Base-by-base conservation (phyloP, 345 rosid genomes). In the Salix caprea region DNA sequence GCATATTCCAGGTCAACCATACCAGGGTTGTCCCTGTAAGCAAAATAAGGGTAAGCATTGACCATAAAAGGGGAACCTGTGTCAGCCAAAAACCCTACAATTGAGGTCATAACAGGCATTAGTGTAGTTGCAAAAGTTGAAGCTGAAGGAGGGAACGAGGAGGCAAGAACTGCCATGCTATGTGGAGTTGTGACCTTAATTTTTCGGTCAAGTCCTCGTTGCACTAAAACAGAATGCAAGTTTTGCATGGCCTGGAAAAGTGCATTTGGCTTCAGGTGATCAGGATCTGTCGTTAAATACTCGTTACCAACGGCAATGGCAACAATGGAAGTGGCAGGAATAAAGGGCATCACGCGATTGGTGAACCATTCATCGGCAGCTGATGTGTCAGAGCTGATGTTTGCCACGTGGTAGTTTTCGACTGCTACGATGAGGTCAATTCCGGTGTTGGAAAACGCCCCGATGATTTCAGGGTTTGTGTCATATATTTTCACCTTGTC, bases 11-110 rank as follows among this genome's bases (percentile, higher is more conserved):
- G 28, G 68, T 85, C 67, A n/a, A 90, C 89, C 8, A 84, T 52
- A 65, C 36, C 73, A 36, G 90, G 88, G 77, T 82, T 86, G 50
- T 81, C 90, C 30, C 85, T 85, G 77, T 88, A 90, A 12, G 91
- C 94, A 73, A 89, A 90, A 79, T 89, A 90, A 1, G 94, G 94
- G 42, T 89, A 90, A 0, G 92, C 91, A 67, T 90, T 90, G 79
- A 90, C 71, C 90, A 90, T 86, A 81, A 89, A 89, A 0, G 94
- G 88, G 11, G 91, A 80, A 0, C 87, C 89, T 0, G 88, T 86
- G 26, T 89, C 88, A 28, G 86, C 86, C 34, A 89, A 64, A 77
- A 90, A 89, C 44, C 77, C 80, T 11, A 88, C 77, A 0, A 90
- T 80, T 24, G 91, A 82, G 77, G 85, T 84, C 90, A 89, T 86